Evolutionary conservation across 192 early-diverging fungal species (phyloP).

Genomic region (Glomus cerebriforme): DNA sequence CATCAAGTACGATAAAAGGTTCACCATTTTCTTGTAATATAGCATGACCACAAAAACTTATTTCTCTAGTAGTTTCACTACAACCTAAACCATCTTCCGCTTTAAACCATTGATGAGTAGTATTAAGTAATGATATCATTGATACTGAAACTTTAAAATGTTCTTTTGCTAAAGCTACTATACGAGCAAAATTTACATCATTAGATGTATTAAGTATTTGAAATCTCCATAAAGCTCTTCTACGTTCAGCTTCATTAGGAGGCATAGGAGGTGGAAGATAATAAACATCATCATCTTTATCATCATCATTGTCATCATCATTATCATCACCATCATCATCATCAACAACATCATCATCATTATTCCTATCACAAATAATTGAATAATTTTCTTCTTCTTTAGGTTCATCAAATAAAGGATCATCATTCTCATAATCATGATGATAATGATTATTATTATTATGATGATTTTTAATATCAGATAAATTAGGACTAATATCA

Average conservation of each 20-base stretch:
- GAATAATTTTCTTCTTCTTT: not conserved
- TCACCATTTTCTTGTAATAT: conserved; percentile 37
- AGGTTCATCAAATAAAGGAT: too few relatives aligned
- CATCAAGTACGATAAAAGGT: conserved; percentile 41
- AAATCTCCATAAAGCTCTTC: conserved; percentile 23
- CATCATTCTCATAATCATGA: not conserved
- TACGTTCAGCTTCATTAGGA: conserved; percentile 14
- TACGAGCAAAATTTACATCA: conserved; percentile 35
- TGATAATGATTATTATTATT: too few relatives aligned
- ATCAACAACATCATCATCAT: not conserved
- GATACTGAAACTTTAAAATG: conserved; percentile 26
- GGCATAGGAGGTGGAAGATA: conserved; percentile 7
- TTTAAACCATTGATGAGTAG: conserved; percentile 31
- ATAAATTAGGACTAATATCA: too few relatives aligned
- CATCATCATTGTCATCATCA: not conserved
- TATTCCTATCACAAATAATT: too few relatives aligned
- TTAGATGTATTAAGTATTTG: conserved; percentile 25
- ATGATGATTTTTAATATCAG: too few relatives aligned
- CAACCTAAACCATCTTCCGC: conserved; percentile 19
- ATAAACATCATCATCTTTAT: not conserved
- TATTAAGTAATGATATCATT: conserved; percentile 27
- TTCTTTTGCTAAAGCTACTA: conserved; percentile 12
- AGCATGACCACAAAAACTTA: conserved; percentile 39
- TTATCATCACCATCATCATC: not conserved
- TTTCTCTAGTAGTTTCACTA: conserved; percentile 22